Evolutionary conservation across 148 eudicot species (phyloP), one percentile per base, ranked within the genome.

Genomic region (Rhododendron vialii): DNA sequence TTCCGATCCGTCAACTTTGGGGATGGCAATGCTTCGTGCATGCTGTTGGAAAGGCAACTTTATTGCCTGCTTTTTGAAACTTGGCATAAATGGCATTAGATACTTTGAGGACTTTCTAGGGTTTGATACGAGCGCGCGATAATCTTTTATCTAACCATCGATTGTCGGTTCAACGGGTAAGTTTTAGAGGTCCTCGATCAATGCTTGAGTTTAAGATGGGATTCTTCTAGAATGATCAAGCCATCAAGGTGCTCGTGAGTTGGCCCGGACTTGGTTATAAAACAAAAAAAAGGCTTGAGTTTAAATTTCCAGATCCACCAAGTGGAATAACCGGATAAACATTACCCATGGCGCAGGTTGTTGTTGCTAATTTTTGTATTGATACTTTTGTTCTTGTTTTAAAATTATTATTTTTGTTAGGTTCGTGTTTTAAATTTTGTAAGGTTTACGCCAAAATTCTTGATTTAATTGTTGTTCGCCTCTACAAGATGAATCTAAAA

Each of bases 21-120:
- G 76, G 76, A 71, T 33, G 76, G 76, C 5, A 30, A 71, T 71
- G 76, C 76, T 71, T 71, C 76, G 28, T 71, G 76, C 76, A 71
- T 71, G 76, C 41, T 30, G 76, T 71, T 71, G 76, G 76, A 71
- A 71, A 71, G 41, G 36, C 41, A 71, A 38, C 76, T 71, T 71
- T 71, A 71, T 30, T 30, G 76, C 38, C 41, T 33, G 20, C 76
- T 14, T 71, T 71, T 71, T 71, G 17, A 71, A 33, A 71, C 7
- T 71, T 71, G 76, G 8, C 41, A 71, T 71, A 13, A 71, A 71
- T 33, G 41, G 76, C 76, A 71, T 71, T 71, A 30, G 76, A 71
- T 71, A 4, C 76, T 14, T 30, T 71, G 20, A 13, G 38, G 20
- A 13, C 75, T 69, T 28, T 71, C 20, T 13, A 30, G 41, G 76